phyloP scores from a whole-genome alignment of 306 rosid genomes.

The Arachis stenosperma region DNA sequence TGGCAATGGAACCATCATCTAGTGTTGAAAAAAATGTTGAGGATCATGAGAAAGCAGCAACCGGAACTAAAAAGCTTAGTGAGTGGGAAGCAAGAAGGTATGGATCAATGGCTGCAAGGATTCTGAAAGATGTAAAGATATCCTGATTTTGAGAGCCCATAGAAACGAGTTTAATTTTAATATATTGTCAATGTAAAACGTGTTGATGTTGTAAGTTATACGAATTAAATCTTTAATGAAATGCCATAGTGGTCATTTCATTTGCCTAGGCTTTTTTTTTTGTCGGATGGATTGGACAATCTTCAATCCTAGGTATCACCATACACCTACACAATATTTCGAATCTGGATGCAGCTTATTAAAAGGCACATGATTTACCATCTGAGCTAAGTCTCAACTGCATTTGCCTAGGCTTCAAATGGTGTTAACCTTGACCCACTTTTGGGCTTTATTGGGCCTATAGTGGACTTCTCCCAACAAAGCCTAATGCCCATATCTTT shows the following conservation, averaged over 20 bases:
- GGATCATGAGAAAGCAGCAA: constrained; percentile 42
- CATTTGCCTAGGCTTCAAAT: neutral
- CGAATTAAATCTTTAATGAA: neutral
- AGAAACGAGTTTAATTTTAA: neutral
- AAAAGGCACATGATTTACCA: no score
- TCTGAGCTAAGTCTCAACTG: no score
- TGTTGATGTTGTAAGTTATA: no score
- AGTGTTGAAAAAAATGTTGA: constrained; percentile 43
- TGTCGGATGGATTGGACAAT: no score
- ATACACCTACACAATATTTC: no score
- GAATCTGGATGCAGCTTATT: no score
- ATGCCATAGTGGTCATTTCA: neutral
- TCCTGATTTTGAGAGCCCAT: constrained; percentile 35
- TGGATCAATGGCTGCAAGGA: constrained; percentile 89
- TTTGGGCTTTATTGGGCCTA: neutral
- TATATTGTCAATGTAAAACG: no score
- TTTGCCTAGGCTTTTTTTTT: neutral
- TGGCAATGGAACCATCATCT: constrained; percentile 35
- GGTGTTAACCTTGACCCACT: neutral
- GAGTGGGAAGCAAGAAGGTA: constrained; percentile 90
- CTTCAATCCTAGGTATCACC: no score
- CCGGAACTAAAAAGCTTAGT: constrained; percentile 50
- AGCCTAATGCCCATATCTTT: no score
- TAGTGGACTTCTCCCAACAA: no score
- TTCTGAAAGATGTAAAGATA: constrained; percentile 75